Evolutionary conservation across 208 protist species (phyloP), one percentile per base, ranked within the genome.

Genomic region (Vickermania spadyakhi): DNA sequence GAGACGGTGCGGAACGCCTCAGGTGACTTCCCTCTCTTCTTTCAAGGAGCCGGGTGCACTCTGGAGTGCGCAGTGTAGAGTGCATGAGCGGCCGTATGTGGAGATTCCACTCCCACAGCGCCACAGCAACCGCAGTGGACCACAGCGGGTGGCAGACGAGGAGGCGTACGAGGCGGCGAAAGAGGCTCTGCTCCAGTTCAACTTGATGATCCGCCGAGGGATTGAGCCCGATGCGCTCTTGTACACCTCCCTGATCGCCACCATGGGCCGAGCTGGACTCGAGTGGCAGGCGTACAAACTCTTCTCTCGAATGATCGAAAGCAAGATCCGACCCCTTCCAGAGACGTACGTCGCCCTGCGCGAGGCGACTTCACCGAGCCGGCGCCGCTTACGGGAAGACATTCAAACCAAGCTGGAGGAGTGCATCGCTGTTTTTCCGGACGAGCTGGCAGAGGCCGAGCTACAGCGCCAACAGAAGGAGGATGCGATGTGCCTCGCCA

Each of bases 211-310:
- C n/a, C 78, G 79, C 4, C 83, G 84, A 45, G 88, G 86, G 3
- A 91, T 96, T 51, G 82, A 94, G 61, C 88, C 88, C 5, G 89
- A 96, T 59, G 88, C 78, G 29, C 72, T 93, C 30, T 94, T 91
- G 84, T 96, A 96, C 80, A 96, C 85, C n/a, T 81, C 82, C 0
- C 76, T 96, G 31, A 95, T 96, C 57, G 66, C 73, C 22, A 93
- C 77, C 31, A 96, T 96, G 91, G 91, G 74, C 22, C 70, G 75
- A 0, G 88, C 88, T 5, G 68, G 78, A 3, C 62, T 95, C 30
- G 91, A 96, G 77, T 94, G 88, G 86, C 88, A 94, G 77, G 91
- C 91, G 26, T 96, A 94, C 68, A 96, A 96, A 67, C 74, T 96
- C 22, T 96, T 96, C 62, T 93, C 88, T 13, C 79, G 91, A 31